phyloP scores from a whole-genome alignment of 2,329 filamentous ascomycete genomes.

The Acrodontium crateriforme region DNA sequence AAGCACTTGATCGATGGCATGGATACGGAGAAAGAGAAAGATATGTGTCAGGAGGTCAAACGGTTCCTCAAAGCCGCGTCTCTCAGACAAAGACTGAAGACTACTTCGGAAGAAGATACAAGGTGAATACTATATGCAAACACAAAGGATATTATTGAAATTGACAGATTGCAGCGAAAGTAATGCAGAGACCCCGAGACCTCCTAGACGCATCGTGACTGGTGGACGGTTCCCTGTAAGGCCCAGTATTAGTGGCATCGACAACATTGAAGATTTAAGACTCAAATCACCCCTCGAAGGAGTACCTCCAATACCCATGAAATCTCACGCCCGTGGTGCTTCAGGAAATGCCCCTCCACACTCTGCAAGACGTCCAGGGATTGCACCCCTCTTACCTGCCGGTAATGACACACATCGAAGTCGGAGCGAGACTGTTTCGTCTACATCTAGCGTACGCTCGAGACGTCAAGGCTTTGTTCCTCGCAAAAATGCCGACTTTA shows the following conservation, averaged over 20 bases:
- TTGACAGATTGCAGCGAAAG: constrained; percentile 43
- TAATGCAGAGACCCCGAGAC: constrained; percentile 62
- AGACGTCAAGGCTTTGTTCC: constrained; percentile 49
- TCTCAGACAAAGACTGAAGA: constrained; percentile 14
- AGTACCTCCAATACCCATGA: constrained; percentile 57
- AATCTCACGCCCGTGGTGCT: constrained; percentile 60
- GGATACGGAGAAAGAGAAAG: constrained; percentile 46
- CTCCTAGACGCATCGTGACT: constrained; percentile 41
- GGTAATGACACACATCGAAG: constrained; percentile 54
- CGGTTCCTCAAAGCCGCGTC: constrained; percentile 38
- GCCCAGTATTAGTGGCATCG: constrained; percentile 53
- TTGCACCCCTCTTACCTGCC: constrained; percentile 52
- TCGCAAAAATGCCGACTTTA: constrained; percentile 35
- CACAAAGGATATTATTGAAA: constrained; percentile 1
- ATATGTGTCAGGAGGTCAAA: constrained; percentile 47
- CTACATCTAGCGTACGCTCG: constrained; percentile 36
- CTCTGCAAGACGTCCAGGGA: constrained; percentile 47
- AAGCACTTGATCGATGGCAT: constrained; percentile 10
- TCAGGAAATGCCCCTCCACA: constrained; percentile 7
- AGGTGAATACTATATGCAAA: constrained; percentile 6
- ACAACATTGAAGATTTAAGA: constrained; percentile 42
- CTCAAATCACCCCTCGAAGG: constrained; percentile 51
- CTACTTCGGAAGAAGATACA: constrained; percentile 16
- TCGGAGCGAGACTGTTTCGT: constrained; percentile 44
- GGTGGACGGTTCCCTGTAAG: constrained; percentile 47